Base-by-base conservation (phyloP, 2,329 filamentous ascomycete genomes). In the Ploettnerulaceae sp. region DNA sequence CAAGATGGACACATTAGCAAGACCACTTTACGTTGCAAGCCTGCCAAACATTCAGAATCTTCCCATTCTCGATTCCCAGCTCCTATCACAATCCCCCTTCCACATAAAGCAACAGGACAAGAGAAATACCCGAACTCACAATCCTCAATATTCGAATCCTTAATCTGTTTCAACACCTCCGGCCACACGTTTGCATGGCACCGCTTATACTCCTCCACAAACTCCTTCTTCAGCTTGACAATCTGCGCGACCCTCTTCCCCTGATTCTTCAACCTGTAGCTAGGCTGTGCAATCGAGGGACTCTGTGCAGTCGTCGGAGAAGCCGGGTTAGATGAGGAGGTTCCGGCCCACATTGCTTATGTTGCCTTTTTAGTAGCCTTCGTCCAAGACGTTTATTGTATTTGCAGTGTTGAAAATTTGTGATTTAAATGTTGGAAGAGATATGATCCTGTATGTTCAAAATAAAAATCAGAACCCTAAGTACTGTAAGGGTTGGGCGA, bases 171-270 rank as follows among this genome's bases (percentile, higher is more conserved):
- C 25, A 87, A 67, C 1, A 93, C 85, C 57, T 86, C 83, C 5
- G 85, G 85, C 86, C 86, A 91, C 0, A 89, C 84, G 4, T 73
- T 74, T 5, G 79, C 80, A 61, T 90, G 86, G 52, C 79, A 82
- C 58, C 81, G 74, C 64, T 87, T 89, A 69, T 90, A 91, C 54
- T 81, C 76, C 17, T 76, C 74, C 11, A 84, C 69, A 51, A 71
- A 76, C 53, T 84, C 78, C 9, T 79, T 78, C 66, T 81, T 85
- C 46, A 91, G 74, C 61, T 79, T 81, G 44, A 90, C 74, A 54
- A 88, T 83, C 66, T 89, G 86, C 29, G 76, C 84, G 57, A 89
- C 75, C 49, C 84, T 77, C 3, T 72, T 70, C 36, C 70, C 73
- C 3, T 72, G 65, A 52, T 73, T 53, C 53, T 60, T 64, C 24